Conservation (phyloP, 2,329 filamentous ascomycete species). For the Fusarium torulosum region DNA sequence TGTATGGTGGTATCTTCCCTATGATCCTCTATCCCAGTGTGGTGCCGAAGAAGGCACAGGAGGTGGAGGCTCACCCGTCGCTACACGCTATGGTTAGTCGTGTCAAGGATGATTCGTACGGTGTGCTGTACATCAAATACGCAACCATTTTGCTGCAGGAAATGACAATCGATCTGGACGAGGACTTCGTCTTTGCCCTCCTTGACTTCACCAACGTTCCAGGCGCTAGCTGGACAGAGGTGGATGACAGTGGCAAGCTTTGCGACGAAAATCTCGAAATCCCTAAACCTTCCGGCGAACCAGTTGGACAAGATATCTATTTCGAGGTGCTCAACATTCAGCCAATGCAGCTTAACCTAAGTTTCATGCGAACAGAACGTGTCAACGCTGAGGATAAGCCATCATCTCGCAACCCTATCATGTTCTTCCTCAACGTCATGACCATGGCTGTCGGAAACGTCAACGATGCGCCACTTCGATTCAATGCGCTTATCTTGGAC, state of each 20-base stretch:
- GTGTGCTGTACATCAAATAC: slow-evolving; percentile 98
- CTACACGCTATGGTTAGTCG: slow-evolving; percentile 91
- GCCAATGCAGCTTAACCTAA: slow-evolving; percentile 97
- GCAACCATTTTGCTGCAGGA: slow-evolving; percentile 93
- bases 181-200: slow-evolving; percentile 97
- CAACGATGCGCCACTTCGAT: slow-evolving; percentile 93
- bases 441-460: slow-evolving; percentile 99
- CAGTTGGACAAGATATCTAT: slow-evolving; percentile 93
- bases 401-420: slow-evolving; percentile 90
- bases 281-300: slow-evolving; percentile 87
- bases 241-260: slow-evolving; percentile 82
- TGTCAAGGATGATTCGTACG: slow-evolving; percentile 98
- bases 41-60: slow-evolving; percentile 94
- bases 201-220: slow-evolving; percentile 95
- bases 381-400: slow-evolving; percentile 97
- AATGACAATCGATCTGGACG: slow-evolving; percentile 97
- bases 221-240: slow-evolving; percentile 80
- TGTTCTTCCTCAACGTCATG: slow-evolving; percentile 98
- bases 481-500: slow-evolving; percentile 94
- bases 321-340: slow-evolving; percentile 97
- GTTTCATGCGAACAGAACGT: slow-evolving; percentile 95
- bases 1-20: slow-evolving; percentile 98
- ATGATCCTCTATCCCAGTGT: slow-evolving; percentile 98
- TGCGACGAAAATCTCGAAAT: slow-evolving; percentile 93
- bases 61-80: slow-evolving; percentile 96